A percentile compares a stretch with the other conserved stretches of the same genome.
These are phyloP conservation scores for Citrus inodora DNA, from an alignment of 345 rosid species.

Conservation along the genomic window DNA sequence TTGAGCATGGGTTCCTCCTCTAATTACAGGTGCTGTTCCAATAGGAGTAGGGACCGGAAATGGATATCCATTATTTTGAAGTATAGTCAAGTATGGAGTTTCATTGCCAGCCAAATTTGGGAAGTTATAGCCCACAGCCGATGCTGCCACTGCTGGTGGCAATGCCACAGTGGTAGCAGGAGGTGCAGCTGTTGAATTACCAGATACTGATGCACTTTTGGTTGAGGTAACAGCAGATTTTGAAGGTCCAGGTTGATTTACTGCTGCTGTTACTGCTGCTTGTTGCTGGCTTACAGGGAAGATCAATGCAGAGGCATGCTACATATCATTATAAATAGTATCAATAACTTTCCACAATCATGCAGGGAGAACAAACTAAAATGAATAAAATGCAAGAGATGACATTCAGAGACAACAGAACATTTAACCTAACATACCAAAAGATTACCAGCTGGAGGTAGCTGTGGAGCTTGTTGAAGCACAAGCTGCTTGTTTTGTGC, in stretches of 20 bases:
- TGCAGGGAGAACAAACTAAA: background rate
- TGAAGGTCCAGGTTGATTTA: slow-evolving; percentile 30
- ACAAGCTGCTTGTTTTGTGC: slow-evolving; percentile 30
- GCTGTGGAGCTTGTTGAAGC: slow-evolving; percentile 31
- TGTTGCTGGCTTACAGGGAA: slow-evolving; percentile 46
- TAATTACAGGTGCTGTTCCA: slow-evolving; percentile 28
- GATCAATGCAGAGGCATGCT: slow-evolving; percentile 51
- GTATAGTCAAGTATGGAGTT: slow-evolving; percentile 41
- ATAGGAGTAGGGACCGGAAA: slow-evolving; percentile 33
- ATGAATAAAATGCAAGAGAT: background rate
- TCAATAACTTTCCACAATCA: background rate
- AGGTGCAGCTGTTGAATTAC: slow-evolving; percentile 23
- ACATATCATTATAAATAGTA: slow-evolving; percentile 5
- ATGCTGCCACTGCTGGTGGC: slow-evolving; percentile 29
- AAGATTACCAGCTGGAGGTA: slow-evolving; percentile 30
- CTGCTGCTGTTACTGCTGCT: slow-evolving; percentile 15
- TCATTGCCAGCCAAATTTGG: slow-evolving; percentile 42
- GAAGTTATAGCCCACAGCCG: slow-evolving; percentile 29
- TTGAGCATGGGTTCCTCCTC: slow-evolving; percentile 35
- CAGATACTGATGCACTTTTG: slow-evolving; percentile 23
- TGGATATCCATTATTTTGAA: slow-evolving; percentile 46
- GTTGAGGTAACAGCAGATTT: slow-evolving; percentile 22
- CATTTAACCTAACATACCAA: slow-evolving; percentile 34
- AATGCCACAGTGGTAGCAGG: slow-evolving; percentile 18
- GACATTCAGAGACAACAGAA: background rate